Base-by-base conservation (phyloP, 106 monocot species). In the Acanthochlamys bracteata region DNA sequence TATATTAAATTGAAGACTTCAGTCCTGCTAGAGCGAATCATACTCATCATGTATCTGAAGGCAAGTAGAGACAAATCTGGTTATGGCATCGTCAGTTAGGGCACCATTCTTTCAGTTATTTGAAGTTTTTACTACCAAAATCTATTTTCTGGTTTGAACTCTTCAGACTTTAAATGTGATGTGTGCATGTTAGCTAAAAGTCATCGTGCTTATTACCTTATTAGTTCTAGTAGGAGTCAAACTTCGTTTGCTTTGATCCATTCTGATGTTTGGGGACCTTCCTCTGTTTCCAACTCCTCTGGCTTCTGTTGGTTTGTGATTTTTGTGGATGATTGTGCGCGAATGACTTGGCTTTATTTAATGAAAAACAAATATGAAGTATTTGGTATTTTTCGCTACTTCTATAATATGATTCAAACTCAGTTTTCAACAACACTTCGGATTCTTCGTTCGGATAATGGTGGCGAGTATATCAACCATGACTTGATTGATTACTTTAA, bases 211-310 rank as follows among this genome's bases (percentile, higher is more conserved):
- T 55, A 10, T 20, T 55, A 20, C 21, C 22, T 20, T 20, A 20
- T 55, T 10, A 55, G 55, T 21, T 20, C 4, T 10, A 55, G 3
- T 20, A 19, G 10, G n/a, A 20, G 20, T 20, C 10, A 20, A 10
- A 55, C 20, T 20, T 3, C 20, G 21, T 55, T 55, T 55, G 21
- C 20, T 20, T 22, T 55, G n/a, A 22, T 55, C 15, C 55, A 55
- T 21, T 20, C 20, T 20, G 55, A 55, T 55, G 55, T 55, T 55
- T 55, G 55, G 55, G 55, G 55, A 4, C 20, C 55, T 55, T 55
- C 55, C 4, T 20, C 55, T 10, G 10, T 55, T 55, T 10, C 20
- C 10, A 20, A 15, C 10, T 20, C 22, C 20, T 55, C 55, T 20
- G n/a, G 11, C 10, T 20, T 20, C 22, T 21, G 10, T 19, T 22